Percentiles rank a stretch among this genome's conserved stretches.
These are phyloP conservation scores for Coprinopsis marcescibilis DNA, from an alignment of 768 basidiomycete species.

Conservation along the genomic window DNA sequence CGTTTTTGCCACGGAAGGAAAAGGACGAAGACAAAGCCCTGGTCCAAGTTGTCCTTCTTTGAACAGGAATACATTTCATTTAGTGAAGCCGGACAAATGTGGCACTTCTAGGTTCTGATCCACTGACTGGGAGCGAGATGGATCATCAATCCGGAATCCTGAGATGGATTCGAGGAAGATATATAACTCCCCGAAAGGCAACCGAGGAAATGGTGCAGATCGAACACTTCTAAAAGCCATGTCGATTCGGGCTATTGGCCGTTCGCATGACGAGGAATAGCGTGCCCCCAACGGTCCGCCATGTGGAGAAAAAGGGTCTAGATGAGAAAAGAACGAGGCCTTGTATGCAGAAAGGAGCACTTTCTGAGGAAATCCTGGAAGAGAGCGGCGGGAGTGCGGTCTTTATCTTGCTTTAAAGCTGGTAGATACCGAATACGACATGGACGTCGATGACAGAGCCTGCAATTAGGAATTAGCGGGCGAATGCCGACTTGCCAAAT, in stretches of 20 bases:
- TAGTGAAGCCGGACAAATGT: constrained; percentile 22
- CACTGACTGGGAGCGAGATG: constrained; percentile 2
- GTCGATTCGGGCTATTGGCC: neutral
- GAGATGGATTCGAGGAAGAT: constrained; percentile 20
- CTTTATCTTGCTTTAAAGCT: constrained; percentile 4
- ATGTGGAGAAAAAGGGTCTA: neutral
- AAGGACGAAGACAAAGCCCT: constrained; percentile 26
- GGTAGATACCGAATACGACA: constrained; percentile 5
- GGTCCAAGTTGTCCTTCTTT: constrained; percentile 13
- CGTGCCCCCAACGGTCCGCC: neutral
- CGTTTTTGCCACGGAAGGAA: constrained; percentile 22
- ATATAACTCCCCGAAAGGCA: constrained; percentile 24
- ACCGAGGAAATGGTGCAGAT: constrained; percentile 15
- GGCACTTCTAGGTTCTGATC: constrained; percentile 9
- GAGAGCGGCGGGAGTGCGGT: neutral
- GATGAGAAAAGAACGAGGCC: no score
- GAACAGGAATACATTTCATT: constrained; percentile 17
- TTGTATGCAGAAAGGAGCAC: neutral
- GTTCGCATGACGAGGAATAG: neutral
- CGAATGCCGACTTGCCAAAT: neutral
- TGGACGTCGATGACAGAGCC: neutral
- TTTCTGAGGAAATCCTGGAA: neutral
- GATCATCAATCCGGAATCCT: constrained; percentile 15
- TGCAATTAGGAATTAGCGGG: no score
- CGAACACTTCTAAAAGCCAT: neutral